phyloP scores from a whole-genome alignment of 164 flowering plant species.

The Tetrastigma voinierianum region DNA sequence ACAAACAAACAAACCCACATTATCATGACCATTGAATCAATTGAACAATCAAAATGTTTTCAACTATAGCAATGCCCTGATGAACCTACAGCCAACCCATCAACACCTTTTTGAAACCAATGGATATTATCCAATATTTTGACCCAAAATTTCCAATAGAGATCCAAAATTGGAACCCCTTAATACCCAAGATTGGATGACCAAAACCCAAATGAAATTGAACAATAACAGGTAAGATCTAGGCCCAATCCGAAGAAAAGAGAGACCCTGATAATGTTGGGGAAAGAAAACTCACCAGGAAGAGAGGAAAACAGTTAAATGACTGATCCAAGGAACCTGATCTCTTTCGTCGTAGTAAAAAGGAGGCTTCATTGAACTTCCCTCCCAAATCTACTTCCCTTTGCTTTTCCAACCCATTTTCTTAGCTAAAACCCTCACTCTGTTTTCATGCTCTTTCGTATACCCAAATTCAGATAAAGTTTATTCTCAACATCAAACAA shows the following conservation, averaged over 20 bases:
- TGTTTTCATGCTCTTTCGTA: no score
- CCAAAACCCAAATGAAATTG: background rate
- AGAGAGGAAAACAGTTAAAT: constrained; percentile 15
- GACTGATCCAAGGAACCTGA: constrained; percentile 1
- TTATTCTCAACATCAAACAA: no score
- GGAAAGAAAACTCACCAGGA: constrained; percentile 2
- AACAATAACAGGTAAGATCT: background rate
- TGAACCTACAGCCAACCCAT: constrained; percentile 9
- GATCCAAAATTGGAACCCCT: background rate
- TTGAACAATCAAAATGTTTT: constrained; percentile 13
- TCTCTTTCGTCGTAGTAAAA: constrained; percentile 12
- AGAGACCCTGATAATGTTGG: background rate
- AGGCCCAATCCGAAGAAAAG: no score
- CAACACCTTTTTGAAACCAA: constrained; percentile 7
- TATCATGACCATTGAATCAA: constrained; percentile 5
- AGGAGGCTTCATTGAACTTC: constrained; percentile 6
- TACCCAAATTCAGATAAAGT: no score
- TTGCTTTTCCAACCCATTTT: no score
- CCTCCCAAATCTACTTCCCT: background rate
- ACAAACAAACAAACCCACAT: background rate
- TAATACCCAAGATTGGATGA: background rate
- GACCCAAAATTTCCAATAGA: background rate
- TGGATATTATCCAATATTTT: background rate
- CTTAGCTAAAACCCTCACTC: no score
- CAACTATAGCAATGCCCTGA: constrained; percentile 7